These are phyloP conservation scores for Penicillium sclerotigenum DNA, from an alignment of 2,329 filamentous ascomycete species.

Conservation along the genomic window DNA sequence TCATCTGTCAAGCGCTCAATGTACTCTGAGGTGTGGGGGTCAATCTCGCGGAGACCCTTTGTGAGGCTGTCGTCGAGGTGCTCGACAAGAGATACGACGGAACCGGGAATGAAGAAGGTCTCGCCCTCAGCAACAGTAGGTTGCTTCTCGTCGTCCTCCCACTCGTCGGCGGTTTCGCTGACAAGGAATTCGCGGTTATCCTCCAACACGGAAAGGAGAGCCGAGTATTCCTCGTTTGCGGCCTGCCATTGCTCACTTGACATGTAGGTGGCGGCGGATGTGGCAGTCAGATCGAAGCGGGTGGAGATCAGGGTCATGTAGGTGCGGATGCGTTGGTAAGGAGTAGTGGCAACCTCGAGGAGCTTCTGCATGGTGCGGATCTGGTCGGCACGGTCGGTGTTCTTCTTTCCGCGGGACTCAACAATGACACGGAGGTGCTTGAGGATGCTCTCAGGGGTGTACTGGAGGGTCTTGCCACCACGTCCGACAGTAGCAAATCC, in stretches of 20 bases:
- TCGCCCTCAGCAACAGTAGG: conserved; percentile 70
- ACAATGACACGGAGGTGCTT: conserved; percentile 92
- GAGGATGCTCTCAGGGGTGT: conserved; percentile 95
- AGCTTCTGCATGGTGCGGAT: conserved; percentile 98
- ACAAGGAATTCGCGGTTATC: conserved; percentile 77
- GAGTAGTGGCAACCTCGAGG: conserved; percentile 78
- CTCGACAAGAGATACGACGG: conserved; percentile 90
- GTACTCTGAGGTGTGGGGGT: conserved; percentile 97
- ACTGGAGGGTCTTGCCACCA: conserved; percentile 82
- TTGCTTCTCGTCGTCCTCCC: conserved; percentile 97
- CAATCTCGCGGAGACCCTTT: conserved; percentile 93
- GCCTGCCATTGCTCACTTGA: conserved; percentile 95
- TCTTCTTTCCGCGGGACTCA: conserved; percentile 97
- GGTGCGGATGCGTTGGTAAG: conserved; percentile 92
- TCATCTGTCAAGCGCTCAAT: conserved; percentile 94
- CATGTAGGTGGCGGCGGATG: conserved; percentile 73
- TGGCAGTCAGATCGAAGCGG: conserved; percentile 85
- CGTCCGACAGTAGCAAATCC: conserved; percentile 87
- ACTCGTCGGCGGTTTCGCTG: conserved; percentile 89
- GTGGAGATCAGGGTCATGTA: conserved; percentile 89
- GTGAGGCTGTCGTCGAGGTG: conserved; percentile 95
- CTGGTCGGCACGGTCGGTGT: conserved; percentile 91
- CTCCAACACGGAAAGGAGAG: conserved; percentile 75
- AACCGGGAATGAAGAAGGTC: conserved; percentile 87
- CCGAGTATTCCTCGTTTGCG: conserved; percentile 79